Evolutionary conservation across 1,284 basidiomycete species (phyloP), one percentile per base, ranked within the genome.

Genomic region (Peniophora sp.): DNA sequence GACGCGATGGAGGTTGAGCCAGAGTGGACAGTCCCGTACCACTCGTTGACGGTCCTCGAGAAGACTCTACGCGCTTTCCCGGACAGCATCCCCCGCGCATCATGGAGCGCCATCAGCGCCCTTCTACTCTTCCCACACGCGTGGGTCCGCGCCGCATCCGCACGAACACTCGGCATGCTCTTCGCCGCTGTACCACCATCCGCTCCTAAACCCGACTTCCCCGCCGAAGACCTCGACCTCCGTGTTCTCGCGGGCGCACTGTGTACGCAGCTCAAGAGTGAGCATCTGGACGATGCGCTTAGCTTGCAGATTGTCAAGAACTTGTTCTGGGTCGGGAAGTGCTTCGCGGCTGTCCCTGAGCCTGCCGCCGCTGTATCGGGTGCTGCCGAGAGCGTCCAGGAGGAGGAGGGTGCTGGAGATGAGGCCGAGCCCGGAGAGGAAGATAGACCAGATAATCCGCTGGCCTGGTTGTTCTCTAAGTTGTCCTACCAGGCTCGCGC

Each of bases 381-480:
- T 0, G 43, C 36, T 0, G 58, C 50, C 0, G 55, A 53, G 2
- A 57, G 58, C 0, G 56, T 65, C n/a, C 58, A 59, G 12, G 64
- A 65, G n/a, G 66, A 67, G 12, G 69, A 58, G 11, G 62, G 67
- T 32, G 67, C 67, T 9, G 67, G 63, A 11, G 61, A 65, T 14
- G 67, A 58, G 27, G 57, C 52, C 34, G 64, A 61, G 18, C 65
- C 59, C 15, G 66, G 67, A 3, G 60, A 63, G 14, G 57, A 59
- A n/a, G 62, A 60, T 17, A 55, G 57, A 20, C 56, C 61, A n/a
- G 64, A 65, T 6, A 82, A 88, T 57, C 87, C 85, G 0, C 71
- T 98, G 1, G 80, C 89, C 0, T 98, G 95, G 93, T 69, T 98
- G 39, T 97, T 97, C 73, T 93, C 92, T 17, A 89, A 90, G 58